These are phyloP conservation scores for Phaeosphaeriaceae sp. DNA, from an alignment of 2,329 filamentous ascomycete genomes.

Conservation along the genomic window DNA sequence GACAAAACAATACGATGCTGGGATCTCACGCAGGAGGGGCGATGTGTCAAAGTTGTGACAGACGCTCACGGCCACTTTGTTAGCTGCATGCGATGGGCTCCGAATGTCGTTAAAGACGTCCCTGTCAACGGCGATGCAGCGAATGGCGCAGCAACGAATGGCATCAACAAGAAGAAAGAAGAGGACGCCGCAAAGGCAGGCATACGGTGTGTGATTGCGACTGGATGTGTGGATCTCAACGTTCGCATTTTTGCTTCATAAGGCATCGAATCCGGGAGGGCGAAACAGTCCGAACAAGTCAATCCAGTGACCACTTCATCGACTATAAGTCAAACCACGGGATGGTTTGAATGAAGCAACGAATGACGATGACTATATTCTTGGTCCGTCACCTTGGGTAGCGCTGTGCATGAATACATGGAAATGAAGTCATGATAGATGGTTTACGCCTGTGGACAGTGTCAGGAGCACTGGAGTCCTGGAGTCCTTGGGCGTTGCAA, in stretches of 20 bases:
- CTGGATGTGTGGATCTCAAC: slow-evolving; percentile 82
- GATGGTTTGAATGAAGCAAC: background rate
- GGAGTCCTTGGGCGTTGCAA: background rate
- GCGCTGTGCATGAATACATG: background rate
- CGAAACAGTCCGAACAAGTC: background rate
- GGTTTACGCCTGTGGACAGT: background rate
- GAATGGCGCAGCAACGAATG: slow-evolving; percentile 54
- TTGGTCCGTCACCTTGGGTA: background rate
- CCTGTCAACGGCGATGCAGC: slow-evolving; percentile 49
- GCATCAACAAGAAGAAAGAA: slow-evolving; percentile 59
- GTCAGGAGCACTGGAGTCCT: background rate
- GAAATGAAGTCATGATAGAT: background rate
- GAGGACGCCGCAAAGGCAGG: slow-evolving; percentile 62
- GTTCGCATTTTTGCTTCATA: slow-evolving; percentile 70
- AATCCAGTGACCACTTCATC: background rate
- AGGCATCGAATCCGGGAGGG: background rate
- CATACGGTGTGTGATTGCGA: slow-evolving; percentile 85
- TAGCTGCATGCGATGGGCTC: slow-evolving; percentile 87
- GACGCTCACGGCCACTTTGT: slow-evolving; percentile 86
- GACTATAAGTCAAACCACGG: background rate
- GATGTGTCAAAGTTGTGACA: slow-evolving; percentile 81
- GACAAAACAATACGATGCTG: slow-evolving; percentile 94
- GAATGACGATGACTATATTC: background rate
- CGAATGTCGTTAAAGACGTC: slow-evolving; percentile 70
- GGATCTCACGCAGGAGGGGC: slow-evolving; percentile 89